These are phyloP conservation scores for Penicillium sp. DNA, from an alignment of 2,329 filamentous ascomycete genomes.

Conservation along the genomic window DNA sequence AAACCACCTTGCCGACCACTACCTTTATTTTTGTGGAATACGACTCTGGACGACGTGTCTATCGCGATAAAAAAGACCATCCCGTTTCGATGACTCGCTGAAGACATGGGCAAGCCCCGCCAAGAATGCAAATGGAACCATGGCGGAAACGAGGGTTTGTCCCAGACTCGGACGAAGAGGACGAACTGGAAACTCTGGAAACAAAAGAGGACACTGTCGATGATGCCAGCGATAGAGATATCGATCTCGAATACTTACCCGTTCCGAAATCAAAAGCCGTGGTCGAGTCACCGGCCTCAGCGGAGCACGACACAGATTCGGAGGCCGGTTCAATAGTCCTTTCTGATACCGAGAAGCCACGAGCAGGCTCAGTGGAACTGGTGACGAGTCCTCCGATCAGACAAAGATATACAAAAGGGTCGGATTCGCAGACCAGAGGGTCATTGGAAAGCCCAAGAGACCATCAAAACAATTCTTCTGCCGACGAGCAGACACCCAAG, in stretches of 20 bases:
- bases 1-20: background rate
- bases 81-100: constrained; percentile 28
- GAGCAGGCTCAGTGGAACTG: background rate
- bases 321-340: background rate
- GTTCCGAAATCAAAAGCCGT: constrained; percentile 4
- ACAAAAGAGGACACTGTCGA: constrained; percentile 10
- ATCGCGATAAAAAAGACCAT: background rate
- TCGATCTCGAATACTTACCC: constrained; percentile 20
- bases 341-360: background rate
- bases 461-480: background rate
- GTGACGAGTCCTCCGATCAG: background rate
- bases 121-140: constrained; percentile 44
- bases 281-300: background rate
- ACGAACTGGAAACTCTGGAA: constrained; percentile 40
- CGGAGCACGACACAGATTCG: background rate
- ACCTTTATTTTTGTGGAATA: background rate
- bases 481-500: constrained; percentile 7
- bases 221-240: constrained; percentile 8
- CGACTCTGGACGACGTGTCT: background rate
- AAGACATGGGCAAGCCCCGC: constrained; percentile 38
- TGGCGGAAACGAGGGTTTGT: constrained; percentile 55
- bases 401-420: background rate
- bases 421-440: background rate
- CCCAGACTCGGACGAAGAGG: constrained; percentile 52
- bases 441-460: background rate